Evolutionary conservation across 2,329 filamentous ascomycete genomes (phyloP).

Genomic region (Fusarium nematophilum): DNA sequence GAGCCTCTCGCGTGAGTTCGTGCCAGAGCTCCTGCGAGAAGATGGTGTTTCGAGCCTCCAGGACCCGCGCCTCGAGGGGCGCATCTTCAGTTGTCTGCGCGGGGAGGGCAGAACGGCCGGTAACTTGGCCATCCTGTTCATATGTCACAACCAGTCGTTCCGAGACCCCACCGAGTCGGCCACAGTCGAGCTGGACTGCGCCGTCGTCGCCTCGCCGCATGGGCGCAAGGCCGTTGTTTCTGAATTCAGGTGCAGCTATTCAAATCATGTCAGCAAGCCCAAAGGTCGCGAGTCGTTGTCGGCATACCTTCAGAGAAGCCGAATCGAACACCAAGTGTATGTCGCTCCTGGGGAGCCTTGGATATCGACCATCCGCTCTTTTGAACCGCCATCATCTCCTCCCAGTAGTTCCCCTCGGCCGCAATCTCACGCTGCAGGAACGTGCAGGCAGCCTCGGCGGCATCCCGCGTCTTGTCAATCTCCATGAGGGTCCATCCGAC

Average conservation of each 20-base stretch:
- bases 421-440: constrained; percentile 81
- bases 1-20: constrained; percentile 85
- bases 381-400: constrained; percentile 82
- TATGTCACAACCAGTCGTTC: constrained; percentile 76
- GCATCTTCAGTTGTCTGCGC: constrained; percentile 64
- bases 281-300: background rate
- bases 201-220: constrained; percentile 81
- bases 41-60: constrained; percentile 80
- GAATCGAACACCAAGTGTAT: constrained; percentile 86
- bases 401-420: constrained; percentile 89
- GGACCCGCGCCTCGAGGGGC: constrained; percentile 73
- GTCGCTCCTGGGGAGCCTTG: constrained; percentile 76
- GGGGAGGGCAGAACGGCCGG: constrained; percentile 67
- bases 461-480: constrained; percentile 79
- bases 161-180: constrained; percentile 61
- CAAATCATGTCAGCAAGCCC: constrained; percentile 41
- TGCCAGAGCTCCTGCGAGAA: constrained; percentile 91
- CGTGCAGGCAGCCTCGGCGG: constrained; percentile 76
- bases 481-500: constrained; percentile 83
- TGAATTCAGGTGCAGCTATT: constrained; percentile 66
- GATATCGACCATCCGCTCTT: constrained; percentile 89
- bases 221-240: constrained; percentile 81
- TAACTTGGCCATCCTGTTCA: constrained; percentile 65
- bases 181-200: constrained; percentile 77
- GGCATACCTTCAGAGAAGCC: constrained; percentile 81